phyloP scores from a whole-genome alignment of 495 filamentous ascomycete species.

The Penicillium silybi region DNA sequence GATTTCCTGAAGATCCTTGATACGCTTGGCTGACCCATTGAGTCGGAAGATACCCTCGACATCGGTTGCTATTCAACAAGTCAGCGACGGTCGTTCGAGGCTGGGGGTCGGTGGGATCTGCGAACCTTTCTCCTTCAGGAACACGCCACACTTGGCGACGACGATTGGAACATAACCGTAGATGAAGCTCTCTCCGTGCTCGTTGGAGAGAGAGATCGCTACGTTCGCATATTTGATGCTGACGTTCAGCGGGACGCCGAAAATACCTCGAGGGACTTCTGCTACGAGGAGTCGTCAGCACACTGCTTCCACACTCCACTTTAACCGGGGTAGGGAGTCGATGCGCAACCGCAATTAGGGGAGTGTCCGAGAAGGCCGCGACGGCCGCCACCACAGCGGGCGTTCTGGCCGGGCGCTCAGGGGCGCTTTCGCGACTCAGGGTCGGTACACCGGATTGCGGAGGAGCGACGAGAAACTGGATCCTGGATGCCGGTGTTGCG shows the following conservation, averaged over 20 bases:
- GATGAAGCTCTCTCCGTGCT: conserved; percentile 88
- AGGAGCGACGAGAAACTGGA: neutral
- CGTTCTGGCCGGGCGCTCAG: neutral
- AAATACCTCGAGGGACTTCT: conserved; percentile 61
- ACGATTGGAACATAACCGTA: conserved; percentile 99
- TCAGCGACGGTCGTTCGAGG: conserved; percentile 8
- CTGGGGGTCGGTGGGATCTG: neutral
- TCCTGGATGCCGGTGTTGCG: neutral
- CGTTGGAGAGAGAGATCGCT: conserved; percentile 91
- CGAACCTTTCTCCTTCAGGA: conserved; percentile 95
- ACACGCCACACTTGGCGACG: conserved; percentile 97
- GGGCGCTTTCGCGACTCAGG: neutral
- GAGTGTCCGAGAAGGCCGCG: neutral
- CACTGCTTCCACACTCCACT: neutral
- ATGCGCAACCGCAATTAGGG: neutral
- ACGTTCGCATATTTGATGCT: conserved; percentile 99
- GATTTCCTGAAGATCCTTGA: conserved; percentile 87
- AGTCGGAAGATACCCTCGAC: conserved; percentile 97
- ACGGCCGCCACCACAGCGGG: neutral
- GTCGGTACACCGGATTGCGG: neutral
- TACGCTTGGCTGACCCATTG: conserved; percentile 93
- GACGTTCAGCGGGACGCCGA: conserved; percentile 87
- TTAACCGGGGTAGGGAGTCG: neutral
- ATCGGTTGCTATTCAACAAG: conserved; percentile 68
- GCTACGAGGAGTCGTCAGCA: neutral